Percentiles rank a stretch among this genome's conserved stretches.
These are phyloP conservation scores for Leishmania martiniquensis DNA, from an alignment of 208 protist genomes.

Conservation along the genomic window DNA sequence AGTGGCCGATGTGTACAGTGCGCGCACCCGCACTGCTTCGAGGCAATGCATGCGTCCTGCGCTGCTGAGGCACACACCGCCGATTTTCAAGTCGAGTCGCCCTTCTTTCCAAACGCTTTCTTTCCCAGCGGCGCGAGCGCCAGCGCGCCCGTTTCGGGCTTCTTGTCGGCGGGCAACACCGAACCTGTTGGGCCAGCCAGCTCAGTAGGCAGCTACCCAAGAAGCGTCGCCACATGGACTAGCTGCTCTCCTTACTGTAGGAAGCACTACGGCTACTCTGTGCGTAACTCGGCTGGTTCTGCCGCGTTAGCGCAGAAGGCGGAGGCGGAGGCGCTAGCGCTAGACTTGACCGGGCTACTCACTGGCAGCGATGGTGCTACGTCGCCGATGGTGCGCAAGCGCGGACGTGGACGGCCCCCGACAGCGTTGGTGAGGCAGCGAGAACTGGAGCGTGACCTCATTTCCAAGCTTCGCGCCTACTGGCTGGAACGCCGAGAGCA, in stretches of 20 bases:
- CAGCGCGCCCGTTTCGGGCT: not conserved
- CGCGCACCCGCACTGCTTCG: slow-evolving; percentile 65
- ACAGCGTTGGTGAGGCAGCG: slow-evolving; percentile 39
- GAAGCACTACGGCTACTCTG: slow-evolving; percentile 54
- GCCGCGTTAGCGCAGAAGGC: slow-evolving; percentile 37
- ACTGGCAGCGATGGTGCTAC: slow-evolving; percentile 24
- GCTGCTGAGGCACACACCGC: slow-evolving; percentile 56
- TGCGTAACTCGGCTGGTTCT: slow-evolving; percentile 39
- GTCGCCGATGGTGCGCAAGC: slow-evolving; percentile 33
- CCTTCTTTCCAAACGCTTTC: not conserved
- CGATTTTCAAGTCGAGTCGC: slow-evolving; percentile 44
- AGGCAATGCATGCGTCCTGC: slow-evolving; percentile 74
- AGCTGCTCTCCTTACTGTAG: slow-evolving; percentile 68
- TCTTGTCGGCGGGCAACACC: not conserved
- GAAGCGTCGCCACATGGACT: slow-evolving; percentile 28
- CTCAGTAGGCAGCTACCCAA: not conserved
- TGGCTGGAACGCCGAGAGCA: slow-evolving; percentile 58
- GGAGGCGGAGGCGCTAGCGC: slow-evolving; percentile 42
- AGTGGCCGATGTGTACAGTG: slow-evolving; percentile 49
- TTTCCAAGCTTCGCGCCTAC: slow-evolving; percentile 53
- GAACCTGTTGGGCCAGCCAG: not conserved
- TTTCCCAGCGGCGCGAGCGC: not conserved
- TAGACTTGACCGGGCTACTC: slow-evolving; percentile 51
- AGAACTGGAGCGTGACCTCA: slow-evolving; percentile 31
- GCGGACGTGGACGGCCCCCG: slow-evolving; percentile 52